phyloP scores from a whole-genome alignment of 306 rosid species.

The peach (Prunus persica) region Prunus_persica_NCBIv2 NC_034009.1:28989001-28989500 shows the following conservation, averaged over 20 bases:
- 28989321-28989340: background rate
- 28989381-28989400: background rate
- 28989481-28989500: background rate
- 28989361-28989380: constrained; percentile 1
- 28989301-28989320: background rate
- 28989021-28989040: constrained; percentile 2
- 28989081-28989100: background rate
- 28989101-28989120: background rate
- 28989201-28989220: background rate
- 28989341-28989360: constrained; percentile 1
- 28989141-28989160: background rate
- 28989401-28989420: background rate
- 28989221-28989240: background rate
- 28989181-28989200: background rate
- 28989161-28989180: background rate
- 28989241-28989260: background rate
- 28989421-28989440: background rate
- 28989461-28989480: background rate
- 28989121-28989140: background rate
- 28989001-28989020: background rate
- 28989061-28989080: background rate
- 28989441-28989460: background rate
- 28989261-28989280: background rate
- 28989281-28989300: background rate
- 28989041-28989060: background rate